Evolutionary conservation across 768 basidiomycete species (phyloP).

Genomic region (Russula ochroleuca): DNA sequence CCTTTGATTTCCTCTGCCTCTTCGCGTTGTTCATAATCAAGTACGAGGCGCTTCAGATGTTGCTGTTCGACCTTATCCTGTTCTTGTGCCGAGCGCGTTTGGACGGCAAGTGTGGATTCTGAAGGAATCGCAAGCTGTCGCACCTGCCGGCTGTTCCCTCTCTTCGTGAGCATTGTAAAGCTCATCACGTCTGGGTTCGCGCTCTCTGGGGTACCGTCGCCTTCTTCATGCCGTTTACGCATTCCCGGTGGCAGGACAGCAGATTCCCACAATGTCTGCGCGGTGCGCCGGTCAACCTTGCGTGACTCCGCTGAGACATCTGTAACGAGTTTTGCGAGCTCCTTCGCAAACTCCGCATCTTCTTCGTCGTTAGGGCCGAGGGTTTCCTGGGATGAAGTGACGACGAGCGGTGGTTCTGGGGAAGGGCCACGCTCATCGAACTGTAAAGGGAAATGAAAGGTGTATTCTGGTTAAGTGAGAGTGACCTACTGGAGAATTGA

Average conservation of each 20-base stretch:
- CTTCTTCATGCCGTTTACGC: constrained; percentile 65
- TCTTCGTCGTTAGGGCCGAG: constrained; percentile 85
- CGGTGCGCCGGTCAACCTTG: constrained; percentile 85
- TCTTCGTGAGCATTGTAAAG: constrained; percentile 89
- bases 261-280: constrained; percentile 84
- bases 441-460: constrained; percentile 34
- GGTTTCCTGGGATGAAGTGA: constrained; percentile 66
- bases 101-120: constrained; percentile 81
- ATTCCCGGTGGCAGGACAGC: constrained; percentile 64
- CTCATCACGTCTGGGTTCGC: constrained; percentile 59
- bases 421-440: constrained; percentile 69
- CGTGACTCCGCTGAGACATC: constrained; percentile 79
- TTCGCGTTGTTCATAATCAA: constrained; percentile 87
- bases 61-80: constrained; percentile 97
- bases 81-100: constrained; percentile 85
- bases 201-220: constrained; percentile 45
- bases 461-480: background rate
- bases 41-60: constrained; percentile 90
- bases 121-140: constrained; percentile 88
- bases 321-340: constrained; percentile 91
- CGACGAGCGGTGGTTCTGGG: constrained; percentile 68
- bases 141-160: constrained; percentile 90
- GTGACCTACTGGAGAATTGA: constrained; percentile 51
- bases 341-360: constrained; percentile 90
- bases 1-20: constrained; percentile 82